Base-by-base conservation (phyloP, 2,329 filamentous ascomycete genomes). In the Monosporascus sp. region DNA sequence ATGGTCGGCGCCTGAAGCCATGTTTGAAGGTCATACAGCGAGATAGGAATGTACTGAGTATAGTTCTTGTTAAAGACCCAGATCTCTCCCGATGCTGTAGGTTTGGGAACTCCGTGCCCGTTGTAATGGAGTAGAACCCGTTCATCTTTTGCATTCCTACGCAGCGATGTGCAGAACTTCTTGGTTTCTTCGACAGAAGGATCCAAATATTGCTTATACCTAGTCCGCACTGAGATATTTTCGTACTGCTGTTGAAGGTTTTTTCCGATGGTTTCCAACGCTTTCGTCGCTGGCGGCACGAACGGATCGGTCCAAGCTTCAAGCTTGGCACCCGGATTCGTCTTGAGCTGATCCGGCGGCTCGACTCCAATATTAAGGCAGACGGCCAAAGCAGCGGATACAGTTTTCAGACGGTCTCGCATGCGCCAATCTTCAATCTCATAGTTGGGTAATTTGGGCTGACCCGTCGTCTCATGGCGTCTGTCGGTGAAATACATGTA, bases 401-500 rank as follows among this genome's bases (percentile, higher is more conserved):
- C 92, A 0, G 94, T 99, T 76, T 99, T 99, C 57, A 97, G 78
- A 15, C 94, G 84, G 70, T 99, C 94, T 62, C 91, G 87, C 89
- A 97, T 97, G 54, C 94, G 88, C 94, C 94, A 99, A 69, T 97
- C 94, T 68, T 96, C 89, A 6, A 96, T 75, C 58, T 84, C 78
- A 60, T 82, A 82, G 26, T 74, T 70, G 18, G 78, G 80, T 50
- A 84, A 80, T 67, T 91, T 90, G 17, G 91, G 90, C 61, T 92
- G 91, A 22, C 91, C 94, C 37, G 91, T 93, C 22, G 91, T 94
- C 69, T 97, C 94, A 72, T 99, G 94, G 51, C 93, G 87, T 72
- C 97, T 97, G 72, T 99, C 94, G 58, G 93, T 97, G 72, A 89
- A 99, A 74, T 99, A 99, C 93, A 97, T 97, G 77, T 96, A 97